Evolutionary conservation across 2,329 filamentous ascomycete genomes (phyloP).

Genomic region (Chaetomiaceae sp.): DNA sequence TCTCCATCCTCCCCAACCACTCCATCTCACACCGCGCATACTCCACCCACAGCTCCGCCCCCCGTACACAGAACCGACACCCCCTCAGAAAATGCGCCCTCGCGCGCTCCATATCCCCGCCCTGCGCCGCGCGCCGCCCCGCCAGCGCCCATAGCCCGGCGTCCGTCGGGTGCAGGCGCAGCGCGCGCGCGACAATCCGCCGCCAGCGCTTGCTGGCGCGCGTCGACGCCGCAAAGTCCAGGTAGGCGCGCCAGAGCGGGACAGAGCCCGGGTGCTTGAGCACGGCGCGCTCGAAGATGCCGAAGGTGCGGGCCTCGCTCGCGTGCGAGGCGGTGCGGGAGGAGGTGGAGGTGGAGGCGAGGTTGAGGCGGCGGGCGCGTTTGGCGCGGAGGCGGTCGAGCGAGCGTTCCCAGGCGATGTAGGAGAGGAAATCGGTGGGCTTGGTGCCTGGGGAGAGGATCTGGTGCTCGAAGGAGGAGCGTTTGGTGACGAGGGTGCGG

Average conservation of each 20-base stretch:
- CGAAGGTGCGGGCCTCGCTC: slow-evolving; percentile 78
- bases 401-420: slow-evolving; percentile 66
- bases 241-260: slow-evolving; percentile 82
- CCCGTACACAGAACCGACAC: slow-evolving; percentile 77
- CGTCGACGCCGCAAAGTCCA: slow-evolving; percentile 68
- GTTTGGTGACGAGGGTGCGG: slow-evolving; percentile 76
- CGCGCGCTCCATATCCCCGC: slow-evolving; percentile 82
- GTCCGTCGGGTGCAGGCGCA: slow-evolving; percentile 81
- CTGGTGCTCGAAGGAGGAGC: slow-evolving; percentile 88
- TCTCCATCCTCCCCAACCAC: slow-evolving; percentile 76
- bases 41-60: slow-evolving; percentile 73
- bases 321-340: slow-evolving; percentile 63
- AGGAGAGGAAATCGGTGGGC: slow-evolving; percentile 74
- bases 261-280: slow-evolving; percentile 76
- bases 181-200: slow-evolving; percentile 57
- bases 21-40: slow-evolving; percentile 90
- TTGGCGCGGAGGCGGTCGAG: slow-evolving; percentile 74
- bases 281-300: slow-evolving; percentile 81
- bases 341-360: slow-evolving; percentile 57
- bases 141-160: slow-evolving; percentile 82
- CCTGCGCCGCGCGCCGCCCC: slow-evolving; percentile 66
- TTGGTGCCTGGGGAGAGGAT: slow-evolving; percentile 75
- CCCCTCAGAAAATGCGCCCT: slow-evolving; percentile 82
- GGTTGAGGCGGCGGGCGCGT: slow-evolving; percentile 71
- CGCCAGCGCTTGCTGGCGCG: slow-evolving; percentile 62